phyloP scores from a whole-genome alignment of 2,329 filamentous ascomycete genomes.

The Colletotrichum siamense region DNA sequence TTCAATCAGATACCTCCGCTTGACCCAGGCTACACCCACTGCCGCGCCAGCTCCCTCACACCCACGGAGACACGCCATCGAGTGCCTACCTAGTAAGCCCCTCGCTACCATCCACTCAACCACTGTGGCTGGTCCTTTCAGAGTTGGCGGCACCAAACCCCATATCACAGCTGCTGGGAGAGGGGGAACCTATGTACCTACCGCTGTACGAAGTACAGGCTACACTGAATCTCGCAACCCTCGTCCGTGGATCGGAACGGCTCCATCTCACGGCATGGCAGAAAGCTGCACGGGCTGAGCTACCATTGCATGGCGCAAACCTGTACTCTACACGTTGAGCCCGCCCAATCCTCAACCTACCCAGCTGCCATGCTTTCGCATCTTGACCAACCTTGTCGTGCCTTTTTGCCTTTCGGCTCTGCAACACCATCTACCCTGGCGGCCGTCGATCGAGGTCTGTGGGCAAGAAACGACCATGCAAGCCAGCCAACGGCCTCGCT shows the following conservation, averaged over 20 bases:
- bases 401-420: neutral
- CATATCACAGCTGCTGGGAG: neutral
- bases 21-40: no score
- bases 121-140: neutral
- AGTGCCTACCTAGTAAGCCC: no score
- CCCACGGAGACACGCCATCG: no score
- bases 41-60: no score
- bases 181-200: neutral
- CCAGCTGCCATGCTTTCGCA: neutral
- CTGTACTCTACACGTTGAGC: neutral
- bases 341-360: neutral
- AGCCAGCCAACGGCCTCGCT: neutral
- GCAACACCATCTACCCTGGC: neutral
- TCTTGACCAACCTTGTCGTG: neutral
- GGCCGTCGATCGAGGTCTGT: neutral
- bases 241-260: neutral
- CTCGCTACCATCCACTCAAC: neutral
- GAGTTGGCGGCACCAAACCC: no score
- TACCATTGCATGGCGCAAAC: neutral
- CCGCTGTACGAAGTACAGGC: neutral
- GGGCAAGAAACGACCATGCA: neutral
- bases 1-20: neutral
- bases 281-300: neutral
- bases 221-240: neutral
- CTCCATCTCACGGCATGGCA: neutral